A percentile compares a stretch with the other conserved stretches of the same genome.
phyloP scores from a whole-genome alignment of 352 stramenopile genomes.

The Phytophthora brassicae region DNA sequence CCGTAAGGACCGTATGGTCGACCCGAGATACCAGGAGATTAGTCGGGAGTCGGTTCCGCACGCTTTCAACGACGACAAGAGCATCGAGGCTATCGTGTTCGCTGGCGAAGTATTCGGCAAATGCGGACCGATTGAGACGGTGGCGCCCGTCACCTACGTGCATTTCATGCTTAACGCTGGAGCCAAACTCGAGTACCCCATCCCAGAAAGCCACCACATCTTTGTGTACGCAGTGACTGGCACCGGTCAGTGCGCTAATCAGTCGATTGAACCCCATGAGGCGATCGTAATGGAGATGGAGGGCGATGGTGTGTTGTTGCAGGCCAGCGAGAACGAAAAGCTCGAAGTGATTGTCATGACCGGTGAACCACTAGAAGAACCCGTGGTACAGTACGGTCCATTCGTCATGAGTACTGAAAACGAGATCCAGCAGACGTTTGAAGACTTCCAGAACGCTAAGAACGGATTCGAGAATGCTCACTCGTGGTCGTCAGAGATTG shows the following conservation, averaged over 20 bases:
- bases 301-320: slow-evolving; percentile 51
- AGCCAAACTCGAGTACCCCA: slow-evolving; percentile 40
- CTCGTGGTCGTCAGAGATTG: slow-evolving; percentile 54
- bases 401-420: slow-evolving; percentile 74
- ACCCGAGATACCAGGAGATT: slow-evolving; percentile 61
- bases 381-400: slow-evolving; percentile 62
- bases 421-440: slow-evolving; percentile 55
- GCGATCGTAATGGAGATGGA: slow-evolving; percentile 55
- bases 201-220: slow-evolving; percentile 43
- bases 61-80: slow-evolving; percentile 42
- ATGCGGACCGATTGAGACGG: slow-evolving; percentile 41
- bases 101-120: slow-evolving; percentile 50
- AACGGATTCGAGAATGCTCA: slow-evolving; percentile 73
- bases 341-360: slow-evolving; percentile 60
- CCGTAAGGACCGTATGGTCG: slow-evolving; percentile 35
- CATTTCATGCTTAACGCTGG: slow-evolving; percentile 45
- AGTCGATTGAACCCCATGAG: slow-evolving; percentile 40
- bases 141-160: slow-evolving; percentile 51
- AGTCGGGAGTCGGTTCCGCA: slow-evolving; percentile 43
- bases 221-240: slow-evolving; percentile 47
- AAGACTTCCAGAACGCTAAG: slow-evolving; percentile 47
- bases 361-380: slow-evolving; percentile 58
- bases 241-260: slow-evolving; percentile 24
- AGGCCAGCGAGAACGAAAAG: slow-evolving; percentile 24
- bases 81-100: slow-evolving; percentile 53